These are phyloP conservation scores for Davidsoniella eucalypti DNA, from an alignment of 2,329 filamentous ascomycete species.

Conservation along the genomic window DNA sequence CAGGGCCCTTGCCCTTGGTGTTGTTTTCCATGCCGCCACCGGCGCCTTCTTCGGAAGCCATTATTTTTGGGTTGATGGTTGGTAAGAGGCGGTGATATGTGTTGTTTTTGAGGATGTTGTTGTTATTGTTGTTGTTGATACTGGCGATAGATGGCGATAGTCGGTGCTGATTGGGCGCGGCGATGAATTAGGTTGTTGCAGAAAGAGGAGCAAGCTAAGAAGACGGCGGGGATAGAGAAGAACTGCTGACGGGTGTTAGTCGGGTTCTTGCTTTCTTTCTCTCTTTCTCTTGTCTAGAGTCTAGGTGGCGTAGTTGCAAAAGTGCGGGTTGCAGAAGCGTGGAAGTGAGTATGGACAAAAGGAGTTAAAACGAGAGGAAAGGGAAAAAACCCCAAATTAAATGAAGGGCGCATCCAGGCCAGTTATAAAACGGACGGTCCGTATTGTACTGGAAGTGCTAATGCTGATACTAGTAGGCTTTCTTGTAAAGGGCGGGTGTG, in stretches of 20 bases:
- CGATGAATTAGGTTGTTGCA: background rate
- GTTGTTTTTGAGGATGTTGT: background rate
- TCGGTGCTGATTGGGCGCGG: background rate
- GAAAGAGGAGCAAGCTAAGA: background rate
- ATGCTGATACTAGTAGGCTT: no score
- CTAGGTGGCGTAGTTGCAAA: constrained; percentile 1
- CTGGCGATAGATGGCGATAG: background rate
- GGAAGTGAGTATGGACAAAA: background rate
- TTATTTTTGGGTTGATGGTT: constrained; percentile 13
- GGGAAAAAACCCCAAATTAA: constrained; percentile 1
- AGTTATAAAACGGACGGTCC: background rate
- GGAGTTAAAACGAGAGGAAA: constrained; percentile 11
- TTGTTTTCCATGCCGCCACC: constrained; percentile 25
- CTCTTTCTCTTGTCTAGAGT: background rate
- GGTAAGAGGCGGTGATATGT: background rate
- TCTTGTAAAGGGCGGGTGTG: no score
- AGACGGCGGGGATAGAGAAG: background rate
- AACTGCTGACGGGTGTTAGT: background rate
- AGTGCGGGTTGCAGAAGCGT: background rate
- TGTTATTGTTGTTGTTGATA: background rate
- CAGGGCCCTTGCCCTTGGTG: constrained; percentile 13
- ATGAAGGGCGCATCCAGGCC: constrained; percentile 11
- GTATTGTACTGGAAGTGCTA: no score
- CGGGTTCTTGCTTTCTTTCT: background rate
- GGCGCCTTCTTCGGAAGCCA: constrained; percentile 31